These are phyloP conservation scores for Plasmodiophora brassicae DNA, from an alignment of 208 protist genomes.

Conservation along the genomic window DNA sequence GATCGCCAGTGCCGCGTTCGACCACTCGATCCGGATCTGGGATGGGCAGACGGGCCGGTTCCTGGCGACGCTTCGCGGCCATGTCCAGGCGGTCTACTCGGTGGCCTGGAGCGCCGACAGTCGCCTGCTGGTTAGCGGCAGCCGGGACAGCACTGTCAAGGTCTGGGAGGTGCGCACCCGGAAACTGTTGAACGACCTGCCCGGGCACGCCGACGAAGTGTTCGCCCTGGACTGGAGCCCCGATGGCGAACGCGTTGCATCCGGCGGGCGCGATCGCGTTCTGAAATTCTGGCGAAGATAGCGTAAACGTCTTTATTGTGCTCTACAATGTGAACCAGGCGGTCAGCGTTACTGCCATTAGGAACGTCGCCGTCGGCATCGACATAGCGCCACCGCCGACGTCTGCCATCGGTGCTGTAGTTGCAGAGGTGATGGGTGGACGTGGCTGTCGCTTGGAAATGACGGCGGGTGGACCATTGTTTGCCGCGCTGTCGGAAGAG, in stretches of 20 bases:
- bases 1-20: slow-evolving; percentile 46
- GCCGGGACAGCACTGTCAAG: slow-evolving; percentile 53
- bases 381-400: no score
- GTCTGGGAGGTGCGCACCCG: slow-evolving; percentile 53
- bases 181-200: slow-evolving; percentile 60
- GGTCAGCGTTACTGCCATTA: no score
- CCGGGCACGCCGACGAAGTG: slow-evolving; percentile 66
- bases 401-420: no score
- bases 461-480: no score
- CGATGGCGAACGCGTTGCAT: slow-evolving; percentile 53
- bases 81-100: slow-evolving; percentile 55
- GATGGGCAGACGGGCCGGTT: slow-evolving; percentile 52
- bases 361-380: no score
- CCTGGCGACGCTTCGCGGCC: slow-evolving; percentile 48
- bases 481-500: no score
- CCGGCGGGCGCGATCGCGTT: slow-evolving; percentile 56
- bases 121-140: slow-evolving; percentile 51
- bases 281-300: slow-evolving; percentile 57
- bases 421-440: no score
- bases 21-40: slow-evolving; percentile 58
- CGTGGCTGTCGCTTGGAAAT: no score
- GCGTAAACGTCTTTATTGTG: no score
- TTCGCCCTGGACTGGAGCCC: slow-evolving; percentile 59
- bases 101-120: slow-evolving; percentile 55
- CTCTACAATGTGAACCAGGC: no score